Evolutionary conservation across 495 filamentous ascomycete species (phyloP).

Genomic region (Hyaloscypha bicolor): DNA sequence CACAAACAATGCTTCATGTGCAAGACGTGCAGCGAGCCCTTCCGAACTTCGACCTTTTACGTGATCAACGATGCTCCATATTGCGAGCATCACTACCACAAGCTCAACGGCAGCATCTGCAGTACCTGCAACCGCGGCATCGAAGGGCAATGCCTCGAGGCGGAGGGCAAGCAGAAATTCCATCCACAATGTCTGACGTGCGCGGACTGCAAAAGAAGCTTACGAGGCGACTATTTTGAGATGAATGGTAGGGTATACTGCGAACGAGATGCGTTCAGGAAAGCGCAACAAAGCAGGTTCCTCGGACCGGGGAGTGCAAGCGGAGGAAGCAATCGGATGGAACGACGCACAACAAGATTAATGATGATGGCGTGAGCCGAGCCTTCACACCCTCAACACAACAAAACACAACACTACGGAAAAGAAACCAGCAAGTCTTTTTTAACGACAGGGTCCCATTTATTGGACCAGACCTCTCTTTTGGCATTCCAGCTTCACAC

Average conservation of each 20-base stretch:
- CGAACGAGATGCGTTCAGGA: slow-evolving; percentile 78
- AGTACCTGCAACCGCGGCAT: slow-evolving; percentile 79
- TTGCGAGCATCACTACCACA: slow-evolving; percentile 92
- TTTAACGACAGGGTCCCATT: neutral
- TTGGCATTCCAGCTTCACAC: neutral
- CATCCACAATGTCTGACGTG: slow-evolving; percentile 88
- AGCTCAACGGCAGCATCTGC: slow-evolving; percentile 85
- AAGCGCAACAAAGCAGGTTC: slow-evolving; percentile 46
- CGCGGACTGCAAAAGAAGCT: slow-evolving; percentile 57
- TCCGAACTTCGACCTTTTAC: slow-evolving; percentile 90
- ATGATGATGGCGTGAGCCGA: slow-evolving; percentile 75
- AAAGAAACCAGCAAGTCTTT: slow-evolving; percentile 6
- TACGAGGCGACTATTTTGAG: slow-evolving; percentile 68
- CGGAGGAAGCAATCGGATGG: slow-evolving; percentile 46
- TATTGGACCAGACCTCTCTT: neutral
- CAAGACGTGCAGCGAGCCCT: slow-evolving; percentile 77
- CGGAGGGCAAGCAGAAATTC: slow-evolving; percentile 74
- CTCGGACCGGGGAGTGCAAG: slow-evolving; percentile 31
- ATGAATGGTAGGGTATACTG: slow-evolving; percentile 65
- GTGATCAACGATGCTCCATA: slow-evolving; percentile 84
- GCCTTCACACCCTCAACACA: neutral
- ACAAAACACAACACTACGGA: neutral
- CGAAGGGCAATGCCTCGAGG: slow-evolving; percentile 94
- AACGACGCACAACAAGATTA: slow-evolving; percentile 80
- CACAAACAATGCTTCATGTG: slow-evolving; percentile 95